Conservation (phyloP, 2,329 filamentous ascomycete genomes). For the Pseudogymnoascus sp. region DNA sequence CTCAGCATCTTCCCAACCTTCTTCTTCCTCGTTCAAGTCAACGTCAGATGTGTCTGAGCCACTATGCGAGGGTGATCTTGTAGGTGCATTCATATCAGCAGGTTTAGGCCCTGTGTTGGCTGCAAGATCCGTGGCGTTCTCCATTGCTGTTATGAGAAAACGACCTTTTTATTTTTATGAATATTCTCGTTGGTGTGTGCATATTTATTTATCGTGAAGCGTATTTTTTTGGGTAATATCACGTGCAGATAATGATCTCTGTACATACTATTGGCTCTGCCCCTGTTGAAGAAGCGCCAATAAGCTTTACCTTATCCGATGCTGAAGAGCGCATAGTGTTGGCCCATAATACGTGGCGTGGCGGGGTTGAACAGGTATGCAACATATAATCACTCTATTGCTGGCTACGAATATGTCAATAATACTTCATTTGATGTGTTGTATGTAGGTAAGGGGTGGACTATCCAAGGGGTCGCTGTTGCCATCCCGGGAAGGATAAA, state of each 20-base stretch:
- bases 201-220: not conserved
- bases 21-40: constrained; percentile 35
- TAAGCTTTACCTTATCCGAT: not conserved
- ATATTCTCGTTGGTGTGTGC: not conserved
- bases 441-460: not conserved
- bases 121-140: constrained; percentile 3
- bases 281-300: not conserved
- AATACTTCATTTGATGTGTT: not conserved
- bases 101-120: not conserved
- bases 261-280: not conserved
- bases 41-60: constrained; percentile 36
- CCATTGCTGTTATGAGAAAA: constrained; percentile 6
- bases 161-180: constrained; percentile 1
- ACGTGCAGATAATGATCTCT: constrained; percentile 4
- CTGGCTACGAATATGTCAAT: not conserved
- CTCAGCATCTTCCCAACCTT: constrained; percentile 52
- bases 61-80: constrained; percentile 12
- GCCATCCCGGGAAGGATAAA: constrained; percentile 6
- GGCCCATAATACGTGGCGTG: not conserved
- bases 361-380: not conserved
- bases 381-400: not conserved
- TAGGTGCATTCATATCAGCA: not conserved
- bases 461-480: constrained; percentile 1
- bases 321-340: not conserved
- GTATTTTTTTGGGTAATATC: not conserved